Evolutionary conservation across 768 basidiomycete species (phyloP), one percentile per base, ranked within the genome.

Genomic region (Clavulina sp.): DNA sequence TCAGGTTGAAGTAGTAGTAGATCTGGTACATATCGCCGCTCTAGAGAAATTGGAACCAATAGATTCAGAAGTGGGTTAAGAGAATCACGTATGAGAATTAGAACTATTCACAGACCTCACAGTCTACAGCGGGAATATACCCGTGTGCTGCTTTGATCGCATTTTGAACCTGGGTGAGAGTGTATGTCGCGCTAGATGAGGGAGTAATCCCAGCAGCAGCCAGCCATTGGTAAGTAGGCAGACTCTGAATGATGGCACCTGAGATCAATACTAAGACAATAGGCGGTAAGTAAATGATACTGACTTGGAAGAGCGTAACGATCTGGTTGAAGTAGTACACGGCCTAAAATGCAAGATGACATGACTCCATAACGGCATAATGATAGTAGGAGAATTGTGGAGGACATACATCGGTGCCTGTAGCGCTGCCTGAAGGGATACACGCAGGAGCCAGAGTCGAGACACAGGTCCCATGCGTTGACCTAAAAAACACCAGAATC

Each of bases 181-280:
- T 74, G 61, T 77, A 77, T 0, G 80, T 82, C 57, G 65, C 61
- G 2, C 68, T 65, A 18, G 72, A 73, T n/a, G n/a, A n/a, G 7
- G 87, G 86, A 2, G 73, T 75, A 57, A 89, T 88, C 24, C 84
- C 84, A n/a, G 72, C 78, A 23, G 72, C 65, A 18, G 69, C 65
- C 36, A 89, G 77, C 75, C 75, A 85, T 16, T 73, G 68, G 62
- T 77, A 85, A 2, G 85, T 86, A 0, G 83, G 81, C 21, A 87
- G 73, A 5, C 70, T 70, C 75, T 74, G 57, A 55, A 56, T 51
- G 34, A 38, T 38, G 34, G n/a, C n/a, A n/a, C n/a, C n/a, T n/a
- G 7, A 19, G 34, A 38, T 7, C 7, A 38, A 7, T 38, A 38
- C 9, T 38, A 38, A 7, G 19, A 7, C 34, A 38, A 38, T 38